Evolutionary conservation across 352 stramenopile genomes (phyloP).

Genomic region (Pythium guiyangense): DNA sequence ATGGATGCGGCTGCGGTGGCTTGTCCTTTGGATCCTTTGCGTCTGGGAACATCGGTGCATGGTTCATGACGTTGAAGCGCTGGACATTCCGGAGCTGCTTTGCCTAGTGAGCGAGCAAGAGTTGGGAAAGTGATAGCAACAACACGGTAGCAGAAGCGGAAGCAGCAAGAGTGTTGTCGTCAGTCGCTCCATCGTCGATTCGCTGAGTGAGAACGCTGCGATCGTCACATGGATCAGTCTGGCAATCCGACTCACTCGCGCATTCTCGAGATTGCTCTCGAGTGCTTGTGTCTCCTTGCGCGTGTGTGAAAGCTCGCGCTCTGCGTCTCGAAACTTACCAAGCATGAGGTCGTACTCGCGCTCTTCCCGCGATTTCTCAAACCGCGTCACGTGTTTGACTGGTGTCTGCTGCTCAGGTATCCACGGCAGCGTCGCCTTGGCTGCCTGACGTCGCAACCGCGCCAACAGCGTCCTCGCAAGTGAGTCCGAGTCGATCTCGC

Average conservation of each 20-base stretch:
- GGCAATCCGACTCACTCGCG: constrained; percentile 18
- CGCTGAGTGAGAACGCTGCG: too few species aligned
- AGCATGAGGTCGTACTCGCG: constrained; percentile 66
- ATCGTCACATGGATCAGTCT: too few species aligned
- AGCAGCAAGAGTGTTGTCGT: too few species aligned
- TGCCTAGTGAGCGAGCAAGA: constrained; percentile 17
- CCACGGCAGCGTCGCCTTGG: constrained; percentile 66
- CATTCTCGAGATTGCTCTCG: constrained; percentile 36
- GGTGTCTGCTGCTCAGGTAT: constrained; percentile 38
- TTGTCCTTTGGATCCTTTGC: constrained; percentile 42
- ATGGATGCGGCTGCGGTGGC: constrained; percentile 25
- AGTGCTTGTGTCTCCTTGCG: constrained; percentile 26
- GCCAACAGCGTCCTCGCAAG: neutral
- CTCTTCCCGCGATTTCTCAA: constrained; percentile 66
- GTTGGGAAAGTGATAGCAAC: too few species aligned
- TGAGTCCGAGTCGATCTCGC: too few species aligned
- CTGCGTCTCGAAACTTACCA: constrained; percentile 60
- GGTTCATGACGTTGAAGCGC: constrained; percentile 67
- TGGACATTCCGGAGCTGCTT: constrained; percentile 57
- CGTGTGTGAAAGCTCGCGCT: constrained; percentile 30
- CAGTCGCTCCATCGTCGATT: too few species aligned
- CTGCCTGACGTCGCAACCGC: constrained; percentile 21
- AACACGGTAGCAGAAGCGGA: neutral
- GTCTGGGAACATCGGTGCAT: constrained; percentile 42
- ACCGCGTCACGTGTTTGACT: constrained; percentile 61